Conservation (phyloP, 2,329 filamentous ascomycete species). For the Aspergillus japonicus region DNA sequence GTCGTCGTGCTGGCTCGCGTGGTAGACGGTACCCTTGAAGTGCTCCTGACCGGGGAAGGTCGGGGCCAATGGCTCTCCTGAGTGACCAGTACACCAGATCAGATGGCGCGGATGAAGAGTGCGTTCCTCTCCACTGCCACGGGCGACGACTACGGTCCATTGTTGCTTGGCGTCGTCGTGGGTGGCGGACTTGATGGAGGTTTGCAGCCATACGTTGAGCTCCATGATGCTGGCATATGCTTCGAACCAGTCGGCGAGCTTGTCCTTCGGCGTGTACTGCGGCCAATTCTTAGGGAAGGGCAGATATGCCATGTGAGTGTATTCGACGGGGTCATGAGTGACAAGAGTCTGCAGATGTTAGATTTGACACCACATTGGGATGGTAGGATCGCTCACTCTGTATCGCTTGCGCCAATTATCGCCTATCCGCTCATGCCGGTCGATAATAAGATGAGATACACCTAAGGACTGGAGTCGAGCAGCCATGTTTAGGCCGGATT, state of each 20-base stretch:
- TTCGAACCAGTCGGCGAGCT: conserved; percentile 52
- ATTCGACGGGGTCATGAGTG: conserved; percentile 44
- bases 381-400: conserved; percentile 26
- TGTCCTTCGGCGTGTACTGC: conserved; percentile 47
- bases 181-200: conserved; percentile 38
- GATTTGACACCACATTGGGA: neutral
- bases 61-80: conserved; percentile 44
- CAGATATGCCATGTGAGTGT: conserved; percentile 39
- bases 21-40: conserved; percentile 48
- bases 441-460: conserved; percentile 45
- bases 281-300: conserved; percentile 46
- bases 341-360: conserved; percentile 32
- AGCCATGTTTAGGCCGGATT: conserved; percentile 44
- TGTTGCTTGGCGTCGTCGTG: conserved; percentile 39
- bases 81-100: conserved; percentile 51
- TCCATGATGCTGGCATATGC: conserved; percentile 51
- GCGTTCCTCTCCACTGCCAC: conserved; percentile 28
- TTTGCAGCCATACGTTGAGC: conserved; percentile 48
- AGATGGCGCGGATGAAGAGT: conserved; percentile 45
- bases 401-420: conserved; percentile 55
- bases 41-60: conserved; percentile 39
- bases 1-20: conserved; percentile 46
- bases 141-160: conserved; percentile 41
- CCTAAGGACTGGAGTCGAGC: conserved; percentile 44
- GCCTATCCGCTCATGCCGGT: conserved; percentile 47